Base-by-base conservation (phyloP, 164 flowering plant genomes). In the Dillenia suffruticosa region DNA sequence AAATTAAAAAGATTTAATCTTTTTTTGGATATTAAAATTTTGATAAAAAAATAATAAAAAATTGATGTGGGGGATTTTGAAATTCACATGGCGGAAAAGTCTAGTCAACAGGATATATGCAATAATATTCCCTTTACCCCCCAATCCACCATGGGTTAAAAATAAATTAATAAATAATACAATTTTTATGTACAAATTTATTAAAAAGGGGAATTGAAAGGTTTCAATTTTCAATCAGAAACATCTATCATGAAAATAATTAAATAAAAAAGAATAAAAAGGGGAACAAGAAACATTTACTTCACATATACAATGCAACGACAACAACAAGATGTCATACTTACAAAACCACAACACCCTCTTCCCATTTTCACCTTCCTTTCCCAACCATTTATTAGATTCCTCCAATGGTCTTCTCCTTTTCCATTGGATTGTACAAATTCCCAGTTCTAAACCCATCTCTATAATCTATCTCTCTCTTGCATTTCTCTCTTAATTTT, bases 341-440 rank as follows among this genome's bases (percentile, higher is more conserved):
- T 75, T 51, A 64, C 75, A 63, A 61, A 64, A 74, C 55, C 76
- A 54, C 55, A 51, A 66, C 64, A 56, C 26, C 72, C 47, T 66
- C 63, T 59, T 52, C 70, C 57, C 66, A 74, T 64, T 71, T 70
- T 73, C 75, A 72, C 77, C 81, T 67, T 75, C 77, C 75, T 65
- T 74, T 74, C 70, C 44, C 72, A 70, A 44, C 80, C 82, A 77
- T 85, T 83, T 70, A 72, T 79, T 70, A 76, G 85, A 87, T 87
- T 85, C 85, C 81, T 82, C 67, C 54, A 63, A 63, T 81, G 76
- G 73, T 72, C 69, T 82, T 76, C 75, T 70, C 40, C 72, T 72
- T 59, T 74, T 74, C 63, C 61, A 76, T 82, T 79, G 71, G 78
- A 76, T 82, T 81, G 71, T 77, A 67, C 77, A 78, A 71, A 71